Evolutionary conservation across 2,329 filamentous ascomycete genomes (phyloP).

Genomic region (Botrytis pseudocinerea): DNA sequence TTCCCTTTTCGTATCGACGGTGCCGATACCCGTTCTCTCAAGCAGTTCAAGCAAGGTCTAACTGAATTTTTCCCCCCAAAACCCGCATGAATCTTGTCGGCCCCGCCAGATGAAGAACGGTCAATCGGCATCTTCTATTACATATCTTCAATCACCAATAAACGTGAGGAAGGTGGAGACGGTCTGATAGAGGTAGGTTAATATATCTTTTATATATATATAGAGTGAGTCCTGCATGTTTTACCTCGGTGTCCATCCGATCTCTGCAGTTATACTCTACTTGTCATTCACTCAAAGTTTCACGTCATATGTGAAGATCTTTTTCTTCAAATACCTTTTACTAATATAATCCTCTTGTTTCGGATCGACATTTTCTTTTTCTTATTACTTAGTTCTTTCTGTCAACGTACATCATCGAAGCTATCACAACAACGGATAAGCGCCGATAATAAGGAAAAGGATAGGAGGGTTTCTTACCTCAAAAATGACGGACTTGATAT

Average conservation of each 20-base stretch:
- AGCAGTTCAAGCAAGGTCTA: neutral
- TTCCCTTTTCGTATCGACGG: neutral
- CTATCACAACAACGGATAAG: neutral
- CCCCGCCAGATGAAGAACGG: constrained; percentile 1
- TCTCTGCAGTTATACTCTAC: neutral
- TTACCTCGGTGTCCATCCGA: neutral
- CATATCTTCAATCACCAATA: constrained; percentile 1
- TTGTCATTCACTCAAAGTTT: neutral
- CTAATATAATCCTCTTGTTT: neutral
- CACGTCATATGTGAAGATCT: neutral
- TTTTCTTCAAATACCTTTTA: neutral
- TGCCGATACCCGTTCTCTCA: constrained; percentile 14
- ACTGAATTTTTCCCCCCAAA: neutral
- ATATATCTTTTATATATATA: neutral
- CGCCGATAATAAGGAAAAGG: neutral
- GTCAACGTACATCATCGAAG: neutral
- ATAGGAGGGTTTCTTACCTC: neutral
- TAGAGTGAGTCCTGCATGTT: neutral
- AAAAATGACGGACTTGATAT: constrained; percentile 10
- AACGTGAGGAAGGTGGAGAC: neutral
- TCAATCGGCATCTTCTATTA: constrained; percentile 13
- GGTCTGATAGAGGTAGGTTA: neutral
- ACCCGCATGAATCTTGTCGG: neutral
- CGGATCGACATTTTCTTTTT: neutral
- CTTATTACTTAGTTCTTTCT: neutral